Evolutionary conservation across 1,139 yeast genomes (phyloP), one percentile per base, ranked within the genome.

Genomic region (Suhomyces wounanorum): DNA sequence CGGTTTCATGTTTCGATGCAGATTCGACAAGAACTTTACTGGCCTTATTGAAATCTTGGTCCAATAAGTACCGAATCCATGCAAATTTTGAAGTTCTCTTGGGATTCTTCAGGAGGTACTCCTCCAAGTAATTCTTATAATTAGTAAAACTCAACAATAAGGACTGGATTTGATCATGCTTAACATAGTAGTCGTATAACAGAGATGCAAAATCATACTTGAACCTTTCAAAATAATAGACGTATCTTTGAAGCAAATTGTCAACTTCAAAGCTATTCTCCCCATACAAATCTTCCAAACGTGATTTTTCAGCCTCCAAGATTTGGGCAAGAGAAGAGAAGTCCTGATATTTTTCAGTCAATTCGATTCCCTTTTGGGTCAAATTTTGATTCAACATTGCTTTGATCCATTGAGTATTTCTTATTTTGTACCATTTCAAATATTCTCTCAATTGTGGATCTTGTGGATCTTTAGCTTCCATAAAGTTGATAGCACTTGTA

Each of bases 21-120:
- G 82, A 75, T 5, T 65, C 58, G 2, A 70, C 54, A 25, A 89
- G 69, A 0, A 78, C 72, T 8, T 66, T 59, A 1, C 86, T 73
- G 0, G 92, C 94, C 3, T 65, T 61, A 3, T 53, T 55, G 61
- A 77, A 87, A 5, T 84, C 73, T 3, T 70, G 73, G 55, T 78
- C 82, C 37, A 81, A 63, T 17, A 89, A 66, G 51, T 86, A 81
- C 52, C 83, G 78, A 37, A 90, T 85, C 97, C 97, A 91, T 0
- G 91, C 78, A 43, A 89, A 78, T 41, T 77, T 70, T 3, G 82
- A 80, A 47, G 84, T 81, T 52, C 78, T 74, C 7, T 74, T 64
- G 38, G 78, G 73, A 47, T 73, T 70, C 36, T 75, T 73, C 3
- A 66, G 59, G 52, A 90, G 79, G 61, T 83, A 91, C 54, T 68